Evolutionary conservation across 2,329 filamentous ascomycete species (phyloP).

Genomic region (Phaeosphaeria sp.): DNA sequence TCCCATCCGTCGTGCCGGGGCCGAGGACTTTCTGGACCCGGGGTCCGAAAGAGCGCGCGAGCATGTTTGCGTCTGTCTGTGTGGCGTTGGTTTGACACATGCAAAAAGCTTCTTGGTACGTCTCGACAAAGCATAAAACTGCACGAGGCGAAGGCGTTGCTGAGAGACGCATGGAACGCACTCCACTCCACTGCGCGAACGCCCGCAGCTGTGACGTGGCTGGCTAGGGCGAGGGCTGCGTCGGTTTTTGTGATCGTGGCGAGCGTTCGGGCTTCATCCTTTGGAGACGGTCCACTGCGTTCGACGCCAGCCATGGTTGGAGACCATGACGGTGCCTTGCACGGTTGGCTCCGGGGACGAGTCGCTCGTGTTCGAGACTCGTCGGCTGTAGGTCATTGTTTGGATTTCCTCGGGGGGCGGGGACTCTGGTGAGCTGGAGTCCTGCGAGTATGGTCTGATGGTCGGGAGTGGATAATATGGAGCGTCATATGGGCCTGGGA

Average conservation of each 20-base stretch:
- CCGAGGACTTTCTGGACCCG: not conserved
- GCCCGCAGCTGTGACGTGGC: not conserved
- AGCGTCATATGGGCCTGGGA: constrained; percentile 46
- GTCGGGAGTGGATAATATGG: constrained; percentile 44
- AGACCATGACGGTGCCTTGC: constrained; percentile 35
- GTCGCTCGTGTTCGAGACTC: constrained; percentile 32
- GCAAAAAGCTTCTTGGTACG: not conserved
- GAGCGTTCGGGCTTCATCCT: constrained; percentile 24
- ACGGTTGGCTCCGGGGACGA: constrained; percentile 21
- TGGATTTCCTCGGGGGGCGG: constrained; percentile 9
- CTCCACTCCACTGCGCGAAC: too few species aligned
- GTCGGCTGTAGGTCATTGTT: constrained; percentile 32
- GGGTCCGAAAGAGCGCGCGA: not conserved
- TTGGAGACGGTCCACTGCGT: constrained; percentile 44
- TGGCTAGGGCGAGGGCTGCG: not conserved
- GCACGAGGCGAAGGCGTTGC: not conserved
- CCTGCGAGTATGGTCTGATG: constrained; percentile 24
- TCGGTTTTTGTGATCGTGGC: constrained; percentile 1
- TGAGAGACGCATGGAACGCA: too few species aligned
- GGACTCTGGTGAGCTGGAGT: constrained; percentile 5
- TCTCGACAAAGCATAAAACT: too few species aligned
- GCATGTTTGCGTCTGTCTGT: not conserved
- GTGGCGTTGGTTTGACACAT: not conserved
- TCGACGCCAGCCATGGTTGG: constrained; percentile 41
- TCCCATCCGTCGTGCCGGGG: not conserved